These are phyloP conservation scores for Aspergillus transmontanensis DNA, from an alignment of 2,329 filamentous ascomycete genomes.

Conservation along the genomic window DNA sequence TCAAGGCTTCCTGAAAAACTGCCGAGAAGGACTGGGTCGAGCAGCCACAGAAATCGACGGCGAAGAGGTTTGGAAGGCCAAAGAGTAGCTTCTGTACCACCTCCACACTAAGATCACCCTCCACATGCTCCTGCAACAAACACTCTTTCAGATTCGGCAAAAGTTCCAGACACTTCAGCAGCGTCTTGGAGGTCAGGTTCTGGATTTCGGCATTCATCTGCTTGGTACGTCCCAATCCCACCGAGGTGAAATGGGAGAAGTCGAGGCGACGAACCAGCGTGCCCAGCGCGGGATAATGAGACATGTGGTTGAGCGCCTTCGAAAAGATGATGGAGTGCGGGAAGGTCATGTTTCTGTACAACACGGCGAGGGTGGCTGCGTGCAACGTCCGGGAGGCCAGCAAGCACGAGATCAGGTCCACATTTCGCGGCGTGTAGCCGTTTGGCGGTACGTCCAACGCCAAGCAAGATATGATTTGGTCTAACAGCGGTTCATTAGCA, in stretches of 20 bases:
- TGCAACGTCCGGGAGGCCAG: constrained; percentile 76
- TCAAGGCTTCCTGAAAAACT: constrained; percentile 61
- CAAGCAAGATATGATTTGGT: constrained; percentile 72
- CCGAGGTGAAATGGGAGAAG: constrained; percentile 83
- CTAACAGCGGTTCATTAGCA: constrained; percentile 44
- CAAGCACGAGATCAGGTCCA: constrained; percentile 75
- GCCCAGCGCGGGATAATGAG: constrained; percentile 67
- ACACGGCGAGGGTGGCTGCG: constrained; percentile 69
- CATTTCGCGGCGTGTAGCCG: constrained; percentile 73
- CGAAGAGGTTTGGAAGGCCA: constrained; percentile 64
- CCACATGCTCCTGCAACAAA: constrained; percentile 77
- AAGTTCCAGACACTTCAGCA: constrained; percentile 70
- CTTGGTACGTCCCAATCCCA: constrained; percentile 73
- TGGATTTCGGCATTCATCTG: constrained; percentile 73
- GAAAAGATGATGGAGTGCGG: constrained; percentile 82
- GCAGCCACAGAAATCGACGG: constrained; percentile 77
- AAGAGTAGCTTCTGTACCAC: constrained; percentile 73
- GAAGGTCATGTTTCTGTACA: constrained; percentile 79
- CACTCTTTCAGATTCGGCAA: constrained; percentile 77
- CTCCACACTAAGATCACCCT: constrained; percentile 70
- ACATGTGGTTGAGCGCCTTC: constrained; percentile 74
- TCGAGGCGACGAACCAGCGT: constrained; percentile 77
- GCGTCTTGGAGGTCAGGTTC: constrained; percentile 73
- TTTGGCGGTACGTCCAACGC: constrained; percentile 75
- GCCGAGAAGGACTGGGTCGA: constrained; percentile 68